Percentiles rank a stretch among this genome's conserved stretches.
phyloP scores from a whole-genome alignment of 257 asterid species.

The Fraxinus quadrangulata region DNA sequence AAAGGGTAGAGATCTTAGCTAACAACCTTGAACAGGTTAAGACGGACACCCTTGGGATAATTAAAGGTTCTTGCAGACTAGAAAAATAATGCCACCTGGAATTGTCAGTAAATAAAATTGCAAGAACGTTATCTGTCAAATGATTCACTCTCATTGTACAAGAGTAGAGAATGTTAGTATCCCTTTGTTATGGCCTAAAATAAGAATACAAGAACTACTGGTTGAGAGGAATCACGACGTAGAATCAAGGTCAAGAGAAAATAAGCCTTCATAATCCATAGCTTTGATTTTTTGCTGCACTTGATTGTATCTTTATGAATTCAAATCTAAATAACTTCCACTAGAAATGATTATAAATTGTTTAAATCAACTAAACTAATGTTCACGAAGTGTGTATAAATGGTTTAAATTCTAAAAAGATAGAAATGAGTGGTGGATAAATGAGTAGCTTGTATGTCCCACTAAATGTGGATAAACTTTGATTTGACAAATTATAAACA shows the following conservation, averaged over 20 bases:
- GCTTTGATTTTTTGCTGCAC: not conserved
- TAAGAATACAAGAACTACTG: too few species aligned
- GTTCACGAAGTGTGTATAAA: too few species aligned
- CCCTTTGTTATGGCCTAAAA: not conserved
- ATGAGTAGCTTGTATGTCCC: too few species aligned
- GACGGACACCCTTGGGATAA: not conserved
- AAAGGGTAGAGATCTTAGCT: slow-evolving; percentile 21
- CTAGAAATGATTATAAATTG: not conserved
- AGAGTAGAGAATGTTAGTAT: not conserved
- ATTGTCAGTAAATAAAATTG: not conserved
- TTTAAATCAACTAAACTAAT: not conserved
- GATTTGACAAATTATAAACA: too few species aligned
- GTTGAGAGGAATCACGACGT: too few species aligned
- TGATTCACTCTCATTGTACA: not conserved
- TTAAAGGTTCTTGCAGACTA: not conserved
- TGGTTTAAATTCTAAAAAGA: too few species aligned
- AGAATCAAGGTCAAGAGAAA: not conserved
- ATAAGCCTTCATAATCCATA: not conserved
- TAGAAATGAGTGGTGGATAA: too few species aligned
- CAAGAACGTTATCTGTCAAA: not conserved
- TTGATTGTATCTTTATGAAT: not conserved
- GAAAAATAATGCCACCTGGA: not conserved
- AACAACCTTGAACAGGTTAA: not conserved
- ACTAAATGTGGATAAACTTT: too few species aligned
- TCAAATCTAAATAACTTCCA: not conserved